Evolutionary conservation across 2,329 filamentous ascomycete genomes (phyloP), one percentile per base, ranked within the genome.

Genomic region (Blastomyces gilchristii): DNA sequence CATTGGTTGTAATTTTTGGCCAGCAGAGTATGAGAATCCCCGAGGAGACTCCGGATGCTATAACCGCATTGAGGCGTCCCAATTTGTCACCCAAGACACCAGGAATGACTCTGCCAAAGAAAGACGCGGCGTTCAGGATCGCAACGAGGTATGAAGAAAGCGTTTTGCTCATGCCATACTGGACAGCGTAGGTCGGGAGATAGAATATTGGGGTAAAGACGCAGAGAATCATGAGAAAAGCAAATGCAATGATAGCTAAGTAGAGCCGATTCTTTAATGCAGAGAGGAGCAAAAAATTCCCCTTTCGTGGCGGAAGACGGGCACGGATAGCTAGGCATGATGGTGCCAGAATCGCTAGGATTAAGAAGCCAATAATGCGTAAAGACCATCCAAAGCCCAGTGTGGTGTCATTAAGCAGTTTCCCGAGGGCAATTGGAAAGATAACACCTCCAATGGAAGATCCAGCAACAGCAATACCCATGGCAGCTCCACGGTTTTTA

Each of bases 141-240:
- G 87, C 81, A 1, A 90, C 74, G 18, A 89, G 78, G 69, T 88
- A 89, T 67, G 84, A 87, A 0, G 84, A 82, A 0, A 89, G 71
- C 0, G 80, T 78, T 1, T 77, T 67, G 63, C 74, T 75, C 76
- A 85, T 82, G 65, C 88, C 81, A n/a, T 79, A 77, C 73, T 85
- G 84, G 31, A 83, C 82, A 25, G 81, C 81, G 70, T 85, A 84
- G 65, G 83, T 80, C 18, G 79, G 80, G 43, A 82, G 65, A 69
- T 79, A 82, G 43, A 78, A 80, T 62, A 82, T 71, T 67, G 84
- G 82, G 68, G 82, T 79, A 63, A 74, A 79, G 18, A 78, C 53
- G 64, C 73, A 74, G 66, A 81, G 79, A 31, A 79, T 73, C 45
- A 78, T 71, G 2, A 75, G 72, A 64, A 79, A 70, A 57, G 70